Percentiles rank a stretch among this genome's conserved stretches.
Conservation (phyloP, 2,329 filamentous ascomycete genomes). For the Thelonectria rubi region DNA sequence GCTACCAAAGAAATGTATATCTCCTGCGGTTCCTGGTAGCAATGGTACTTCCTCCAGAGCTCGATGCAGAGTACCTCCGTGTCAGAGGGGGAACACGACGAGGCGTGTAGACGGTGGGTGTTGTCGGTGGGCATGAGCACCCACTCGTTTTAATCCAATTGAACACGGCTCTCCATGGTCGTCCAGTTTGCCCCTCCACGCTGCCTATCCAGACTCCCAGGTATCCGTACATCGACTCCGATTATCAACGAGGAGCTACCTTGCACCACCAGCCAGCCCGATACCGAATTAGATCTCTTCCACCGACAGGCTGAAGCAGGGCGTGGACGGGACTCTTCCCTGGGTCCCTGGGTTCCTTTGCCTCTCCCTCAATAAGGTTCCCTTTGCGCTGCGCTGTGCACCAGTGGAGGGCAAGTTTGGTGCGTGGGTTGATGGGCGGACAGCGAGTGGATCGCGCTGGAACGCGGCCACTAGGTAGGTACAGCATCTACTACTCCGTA, state of each 20-base stretch:
- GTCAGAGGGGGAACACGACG: constrained; percentile 23
- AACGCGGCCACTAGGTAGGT: constrained; percentile 17
- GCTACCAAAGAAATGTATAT: constrained; percentile 6
- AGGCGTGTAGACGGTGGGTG: constrained; percentile 28
- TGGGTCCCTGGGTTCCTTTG: not conserved
- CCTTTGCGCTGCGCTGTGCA: not conserved
- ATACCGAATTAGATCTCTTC: constrained; percentile 7
- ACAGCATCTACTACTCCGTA: constrained; percentile 10
- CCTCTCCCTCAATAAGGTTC: not conserved
- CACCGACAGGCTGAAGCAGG: not conserved
- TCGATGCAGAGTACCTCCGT: constrained; percentile 34
- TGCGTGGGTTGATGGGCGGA: constrained; percentile 19
- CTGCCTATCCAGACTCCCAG: not conserved
- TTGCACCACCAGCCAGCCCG: constrained; percentile 4
- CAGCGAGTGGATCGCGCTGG: constrained; percentile 20
- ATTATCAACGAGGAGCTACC: constrained; percentile 7
- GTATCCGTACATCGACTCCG: constrained; percentile 4
- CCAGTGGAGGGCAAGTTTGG: not conserved
- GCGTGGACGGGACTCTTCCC: not conserved
- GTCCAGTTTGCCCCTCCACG: constrained; percentile 16
- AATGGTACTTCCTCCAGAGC: constrained; percentile 2
- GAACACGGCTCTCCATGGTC: constrained; percentile 8
- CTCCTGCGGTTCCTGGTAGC: too few species aligned
- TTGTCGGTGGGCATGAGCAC: constrained; percentile 32
- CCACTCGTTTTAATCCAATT: not conserved